A percentile compares a stretch with the other conserved stretches of the same genome.
Evolutionary conservation across 2,329 filamentous ascomycete genomes (phyloP).

Genomic region (Fusarium vanettenii): DNA sequence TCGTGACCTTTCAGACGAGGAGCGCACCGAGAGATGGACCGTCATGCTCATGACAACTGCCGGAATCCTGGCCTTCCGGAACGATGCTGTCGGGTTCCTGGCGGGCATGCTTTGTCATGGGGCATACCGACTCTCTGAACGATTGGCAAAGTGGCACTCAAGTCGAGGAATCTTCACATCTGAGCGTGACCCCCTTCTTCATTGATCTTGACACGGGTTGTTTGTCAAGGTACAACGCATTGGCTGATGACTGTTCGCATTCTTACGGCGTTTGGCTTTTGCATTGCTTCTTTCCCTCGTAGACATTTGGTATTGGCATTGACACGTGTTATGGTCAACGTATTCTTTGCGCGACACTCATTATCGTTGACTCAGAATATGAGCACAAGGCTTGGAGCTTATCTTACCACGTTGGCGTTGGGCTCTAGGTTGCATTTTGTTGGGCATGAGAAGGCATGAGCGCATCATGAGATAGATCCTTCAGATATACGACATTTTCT

Average conservation of each 20-base stretch:
- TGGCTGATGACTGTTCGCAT: not conserved
- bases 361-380: not conserved
- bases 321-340: not conserved
- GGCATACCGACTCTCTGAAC: conserved; percentile 66
- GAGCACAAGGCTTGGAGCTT: not conserved
- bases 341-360: not conserved
- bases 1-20: conserved; percentile 70
- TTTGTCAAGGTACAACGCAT: not conserved
- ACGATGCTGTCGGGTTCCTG: conserved; percentile 88
- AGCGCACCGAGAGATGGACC: conserved; percentile 81
- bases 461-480: not conserved
- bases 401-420: not conserved
- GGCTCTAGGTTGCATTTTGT: not conserved
- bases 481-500: not conserved
- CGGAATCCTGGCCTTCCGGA: conserved; percentile 84
- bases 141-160: conserved; percentile 53
- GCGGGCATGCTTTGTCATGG: conserved; percentile 85
- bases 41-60: conserved; percentile 92
- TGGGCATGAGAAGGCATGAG: not conserved
- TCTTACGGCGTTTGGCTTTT: not conserved
- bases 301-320: not conserved
- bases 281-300: not conserved
- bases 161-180: conserved; percentile 30
- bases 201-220: conserved; percentile 14
- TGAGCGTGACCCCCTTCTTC: conserved; percentile 48